These are phyloP conservation scores for Lactarius quietus DNA, from an alignment of 768 basidiomycete species.

Conservation along the genomic window DNA sequence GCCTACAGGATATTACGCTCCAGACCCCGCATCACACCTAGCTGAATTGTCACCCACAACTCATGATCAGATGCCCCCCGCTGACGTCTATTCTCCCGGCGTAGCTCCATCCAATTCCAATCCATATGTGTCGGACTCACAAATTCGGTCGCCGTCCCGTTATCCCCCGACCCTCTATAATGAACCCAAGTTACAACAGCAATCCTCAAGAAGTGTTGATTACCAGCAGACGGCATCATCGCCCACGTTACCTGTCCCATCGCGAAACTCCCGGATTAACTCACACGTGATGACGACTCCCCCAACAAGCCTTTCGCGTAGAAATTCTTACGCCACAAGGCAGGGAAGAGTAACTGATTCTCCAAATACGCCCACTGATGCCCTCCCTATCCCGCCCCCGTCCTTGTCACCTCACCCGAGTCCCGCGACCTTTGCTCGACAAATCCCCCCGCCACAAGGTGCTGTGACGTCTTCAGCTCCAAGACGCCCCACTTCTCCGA, in stretches of 20 bases:
- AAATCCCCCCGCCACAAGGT: constrained; percentile 6
- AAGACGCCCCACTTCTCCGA: constrained; percentile 14
- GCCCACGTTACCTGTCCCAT: constrained; percentile 12
- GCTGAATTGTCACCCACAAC: background rate
- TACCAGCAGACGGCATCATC: constrained; percentile 9
- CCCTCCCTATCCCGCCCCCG: constrained; percentile 17
- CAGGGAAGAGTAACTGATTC: constrained; percentile 4
- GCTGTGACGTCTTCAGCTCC: background rate
- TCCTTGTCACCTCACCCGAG: constrained; percentile 19
- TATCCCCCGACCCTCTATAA: constrained; percentile 20
- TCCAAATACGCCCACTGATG: constrained; percentile 7
- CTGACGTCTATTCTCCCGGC: background rate
- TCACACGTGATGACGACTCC: constrained; percentile 3
- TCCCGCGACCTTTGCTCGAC: constrained; percentile 3
- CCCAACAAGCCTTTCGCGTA: background rate
- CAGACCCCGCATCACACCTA: constrained; percentile 3
- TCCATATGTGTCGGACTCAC: background rate
- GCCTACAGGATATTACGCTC: constrained; percentile 10
- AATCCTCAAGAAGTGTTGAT: background rate
- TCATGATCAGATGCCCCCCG: background rate
- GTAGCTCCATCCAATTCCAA: background rate
- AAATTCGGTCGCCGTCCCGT: constrained; percentile 6
- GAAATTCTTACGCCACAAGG: background rate
- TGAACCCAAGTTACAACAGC: constrained; percentile 17
- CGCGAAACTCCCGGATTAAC: background rate